Conservation (phyloP, 352 stramenopile genomes). For the Blastocystis sp. region DNA sequence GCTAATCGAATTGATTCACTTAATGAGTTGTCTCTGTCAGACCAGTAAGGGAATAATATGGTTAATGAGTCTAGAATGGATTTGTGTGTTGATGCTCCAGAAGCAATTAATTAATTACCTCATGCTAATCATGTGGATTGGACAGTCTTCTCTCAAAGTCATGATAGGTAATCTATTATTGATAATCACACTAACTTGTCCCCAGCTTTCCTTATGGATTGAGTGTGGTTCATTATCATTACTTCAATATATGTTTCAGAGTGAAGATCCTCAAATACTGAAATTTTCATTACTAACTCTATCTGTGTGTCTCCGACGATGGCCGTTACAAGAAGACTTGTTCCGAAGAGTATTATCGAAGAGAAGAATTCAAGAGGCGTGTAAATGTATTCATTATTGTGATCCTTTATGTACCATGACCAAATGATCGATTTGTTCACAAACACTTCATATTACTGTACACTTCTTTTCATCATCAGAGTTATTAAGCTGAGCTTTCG, state of each 20-base stretch:
- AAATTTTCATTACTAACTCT: neutral
- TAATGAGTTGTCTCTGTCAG: neutral
- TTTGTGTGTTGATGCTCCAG: neutral
- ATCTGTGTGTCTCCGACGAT: neutral
- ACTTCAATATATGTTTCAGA: neutral
- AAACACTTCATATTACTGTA: slow-evolving; percentile 21
- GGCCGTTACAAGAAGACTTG: neutral
- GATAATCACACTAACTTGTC: neutral
- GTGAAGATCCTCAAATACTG: neutral
- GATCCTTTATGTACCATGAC: neutral
- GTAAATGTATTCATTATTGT: neutral
- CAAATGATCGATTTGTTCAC: neutral
- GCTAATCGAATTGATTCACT: neutral
- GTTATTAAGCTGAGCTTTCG: slow-evolving; percentile 9
- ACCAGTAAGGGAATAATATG: neutral
- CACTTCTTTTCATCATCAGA: slow-evolving; percentile 29
- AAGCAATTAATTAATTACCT: neutral
- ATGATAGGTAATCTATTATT: neutral
- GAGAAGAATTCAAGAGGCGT: neutral
- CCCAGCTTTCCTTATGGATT: neutral
- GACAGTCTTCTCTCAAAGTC: neutral
- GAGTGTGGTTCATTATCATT: neutral
- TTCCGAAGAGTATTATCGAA: neutral
- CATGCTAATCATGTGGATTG: neutral
- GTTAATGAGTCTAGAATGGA: neutral